Base-by-base conservation (phyloP, 1,284 basidiomycete species). In the Grifola frondosa region DNA sequence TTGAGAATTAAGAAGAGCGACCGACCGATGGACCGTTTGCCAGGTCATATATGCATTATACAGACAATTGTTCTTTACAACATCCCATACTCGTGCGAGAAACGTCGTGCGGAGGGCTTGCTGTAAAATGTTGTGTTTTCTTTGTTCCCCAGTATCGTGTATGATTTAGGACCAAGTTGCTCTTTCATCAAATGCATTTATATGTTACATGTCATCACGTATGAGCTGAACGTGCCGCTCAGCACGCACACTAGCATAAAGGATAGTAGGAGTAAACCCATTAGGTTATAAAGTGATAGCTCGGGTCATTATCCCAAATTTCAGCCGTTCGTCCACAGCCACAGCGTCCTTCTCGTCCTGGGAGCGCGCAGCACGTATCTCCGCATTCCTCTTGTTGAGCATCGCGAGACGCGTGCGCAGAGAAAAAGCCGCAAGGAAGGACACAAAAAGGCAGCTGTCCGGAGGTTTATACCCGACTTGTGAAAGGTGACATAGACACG, bases 281-380 rank as follows among this genome's bases (percentile, higher is more conserved):
- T 31, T 17, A 64, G 16, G 62, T 62, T 61, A 64, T 64, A 54
- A 58, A 64, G 22, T 71, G 65, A 57, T 74, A 77, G 45, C 71
- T 66, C 24, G 67, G 67, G 50, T 77, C 75, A 33, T 60, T 63
- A 54, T 77, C 75, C 63, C 63, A 64, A 12, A 77, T 59, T 48
- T 77, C 74, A 16, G n/a, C 44, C 51, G 11, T 45, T 39, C 15
- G 44, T 39, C 49, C n/a, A 50, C 57, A 6, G 60, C 55, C 22
- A 54, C 31, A 23, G 50, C 40, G 17, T 54, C 43, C 41, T 64
- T 65, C 44, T 66, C 67, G 5, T 60, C 57, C 11, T 62, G 48
- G 6, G 58, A 43, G 37, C 65, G 34, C 8, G 44, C 53, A 10
- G 60, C 57, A 30, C 64, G 37, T 6, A 28, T 44, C 29, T 53